Percentiles rank a stretch among this genome's conserved stretches.
phyloP scores from a whole-genome alignment of 225 moss, liverwort and hornwort genomes.

The Antitrichia curtipendula region DNA sequence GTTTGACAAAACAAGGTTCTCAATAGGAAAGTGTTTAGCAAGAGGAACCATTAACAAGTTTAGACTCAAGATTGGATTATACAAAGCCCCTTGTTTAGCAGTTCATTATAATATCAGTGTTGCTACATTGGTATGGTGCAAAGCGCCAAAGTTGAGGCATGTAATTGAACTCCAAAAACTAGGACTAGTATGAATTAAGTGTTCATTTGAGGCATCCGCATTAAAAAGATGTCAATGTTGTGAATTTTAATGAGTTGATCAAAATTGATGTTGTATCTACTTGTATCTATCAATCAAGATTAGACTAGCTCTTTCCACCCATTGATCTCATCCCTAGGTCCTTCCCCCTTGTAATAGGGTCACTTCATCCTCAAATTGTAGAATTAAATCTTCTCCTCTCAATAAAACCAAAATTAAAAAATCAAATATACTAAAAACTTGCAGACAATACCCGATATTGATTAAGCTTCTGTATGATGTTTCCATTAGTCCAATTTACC shows the following conservation, averaged over 20 bases:
- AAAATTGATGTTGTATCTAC: neutral
- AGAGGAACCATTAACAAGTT: neutral
- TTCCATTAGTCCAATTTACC: neutral
- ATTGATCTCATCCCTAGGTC: fast-evolving
- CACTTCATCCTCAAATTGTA: neutral
- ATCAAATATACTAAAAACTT: neutral
- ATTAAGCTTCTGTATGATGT: neutral
- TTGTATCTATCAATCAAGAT: no score
- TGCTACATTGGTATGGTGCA: neutral
- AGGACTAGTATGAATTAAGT: neutral
- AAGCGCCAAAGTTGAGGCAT: neutral
- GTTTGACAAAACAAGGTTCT: neutral
- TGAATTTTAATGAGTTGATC: neutral
- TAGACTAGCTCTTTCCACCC: no score
- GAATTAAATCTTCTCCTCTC: neutral
- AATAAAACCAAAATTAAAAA: neutral
- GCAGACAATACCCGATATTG: neutral
- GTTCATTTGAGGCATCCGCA: fast-evolving
- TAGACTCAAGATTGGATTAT: neutral
- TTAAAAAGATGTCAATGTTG: neutral
- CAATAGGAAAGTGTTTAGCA: neutral
- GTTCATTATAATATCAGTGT: neutral
- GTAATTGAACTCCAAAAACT: no score
- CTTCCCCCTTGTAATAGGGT: neutral
- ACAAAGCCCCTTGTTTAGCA: no score